These are phyloP conservation scores for Trametes punicea DNA, from an alignment of 768 basidiomycete species.

Conservation along the genomic window DNA sequence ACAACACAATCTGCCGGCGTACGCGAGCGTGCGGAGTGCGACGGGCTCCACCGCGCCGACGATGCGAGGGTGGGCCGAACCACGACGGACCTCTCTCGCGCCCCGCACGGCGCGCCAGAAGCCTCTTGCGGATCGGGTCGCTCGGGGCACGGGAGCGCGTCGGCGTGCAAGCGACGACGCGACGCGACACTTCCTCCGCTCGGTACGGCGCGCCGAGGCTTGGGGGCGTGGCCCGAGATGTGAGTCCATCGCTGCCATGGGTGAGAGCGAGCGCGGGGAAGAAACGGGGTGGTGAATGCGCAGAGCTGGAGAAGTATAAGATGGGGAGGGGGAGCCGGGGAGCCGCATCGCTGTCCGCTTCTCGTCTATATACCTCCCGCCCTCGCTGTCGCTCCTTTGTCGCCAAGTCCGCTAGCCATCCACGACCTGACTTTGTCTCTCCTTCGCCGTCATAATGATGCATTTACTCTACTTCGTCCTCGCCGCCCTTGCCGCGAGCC, in stretches of 20 bases:
- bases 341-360: background rate
- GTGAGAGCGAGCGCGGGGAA: background rate
- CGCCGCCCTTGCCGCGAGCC: background rate
- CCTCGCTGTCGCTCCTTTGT: background rate
- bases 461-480: slow-evolving; percentile 6
- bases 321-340: background rate
- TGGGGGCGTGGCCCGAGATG: no score
- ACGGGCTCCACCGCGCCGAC: background rate
- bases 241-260: no score
- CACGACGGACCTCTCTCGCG: background rate
- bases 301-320: background rate
- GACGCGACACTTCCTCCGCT: no score
- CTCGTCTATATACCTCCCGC: background rate
- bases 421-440: no score
- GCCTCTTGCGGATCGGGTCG: background rate
- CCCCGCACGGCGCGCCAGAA: background rate
- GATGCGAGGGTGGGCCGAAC: background rate
- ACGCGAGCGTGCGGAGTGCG: background rate
- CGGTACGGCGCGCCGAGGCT: no score
- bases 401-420: no score
- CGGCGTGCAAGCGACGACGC: no score
- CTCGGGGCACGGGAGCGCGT: background rate
- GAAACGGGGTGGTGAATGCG: background rate
- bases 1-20: no score
- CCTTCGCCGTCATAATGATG: background rate